These are phyloP conservation scores for Cytidiella melzeri DNA, from an alignment of 768 basidiomycete genomes.

Conservation along the genomic window DNA sequence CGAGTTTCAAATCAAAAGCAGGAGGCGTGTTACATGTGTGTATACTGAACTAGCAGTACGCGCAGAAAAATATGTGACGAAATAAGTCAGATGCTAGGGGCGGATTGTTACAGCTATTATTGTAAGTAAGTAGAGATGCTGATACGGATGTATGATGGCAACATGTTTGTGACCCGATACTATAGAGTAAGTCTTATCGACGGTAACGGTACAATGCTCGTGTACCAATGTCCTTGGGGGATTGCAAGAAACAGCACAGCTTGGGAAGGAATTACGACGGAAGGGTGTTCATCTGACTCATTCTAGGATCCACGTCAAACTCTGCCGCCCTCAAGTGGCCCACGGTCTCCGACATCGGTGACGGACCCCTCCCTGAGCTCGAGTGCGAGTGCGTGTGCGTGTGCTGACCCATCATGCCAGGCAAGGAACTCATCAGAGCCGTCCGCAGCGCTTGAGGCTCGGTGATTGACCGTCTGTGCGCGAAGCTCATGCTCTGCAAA, in stretches of 20 bases:
- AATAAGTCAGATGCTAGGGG: constrained; percentile 14
- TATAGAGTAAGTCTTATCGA: constrained; percentile 15
- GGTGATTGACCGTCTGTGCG: constrained; percentile 51
- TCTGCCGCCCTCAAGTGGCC: constrained; percentile 9
- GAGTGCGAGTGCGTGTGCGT: background rate
- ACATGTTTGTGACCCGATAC: constrained; percentile 9
- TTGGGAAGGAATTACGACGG: constrained; percentile 3
- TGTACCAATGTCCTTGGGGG: constrained; percentile 8
- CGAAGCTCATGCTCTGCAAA: constrained; percentile 43
- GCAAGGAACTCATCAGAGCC: background rate
- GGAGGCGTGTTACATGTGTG: too few relatives aligned
- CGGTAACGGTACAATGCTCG: constrained; percentile 14
- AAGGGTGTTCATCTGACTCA: constrained; percentile 9
- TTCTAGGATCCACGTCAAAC: constrained; percentile 12
- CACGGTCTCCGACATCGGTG: constrained; percentile 8
- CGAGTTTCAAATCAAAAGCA: too few relatives aligned
- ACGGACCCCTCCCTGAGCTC: background rate
- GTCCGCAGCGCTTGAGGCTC: constrained; percentile 46
- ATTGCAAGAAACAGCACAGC: background rate
- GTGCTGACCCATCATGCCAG: background rate
- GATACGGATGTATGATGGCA: constrained; percentile 7
- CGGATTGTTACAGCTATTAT: constrained; percentile 11
- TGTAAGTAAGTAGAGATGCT: constrained; percentile 9
- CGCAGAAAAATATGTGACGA: constrained; percentile 6
- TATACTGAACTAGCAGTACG: background rate